Conservation (phyloP, 257 asterid species). For the Oldenlandia corymbosa region DNA sequence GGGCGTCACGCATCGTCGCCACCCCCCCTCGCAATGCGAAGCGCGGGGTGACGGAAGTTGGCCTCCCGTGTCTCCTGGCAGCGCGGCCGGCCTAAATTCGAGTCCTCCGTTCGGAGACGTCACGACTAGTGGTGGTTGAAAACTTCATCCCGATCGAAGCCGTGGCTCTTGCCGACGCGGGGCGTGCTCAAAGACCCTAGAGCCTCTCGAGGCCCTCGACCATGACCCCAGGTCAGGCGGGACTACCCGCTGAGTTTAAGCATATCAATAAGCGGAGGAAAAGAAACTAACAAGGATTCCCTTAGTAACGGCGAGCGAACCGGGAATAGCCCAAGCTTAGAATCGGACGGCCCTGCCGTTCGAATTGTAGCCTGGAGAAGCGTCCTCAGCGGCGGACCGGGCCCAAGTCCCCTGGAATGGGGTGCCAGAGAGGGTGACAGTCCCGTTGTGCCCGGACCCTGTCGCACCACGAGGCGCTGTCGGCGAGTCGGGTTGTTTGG, state of each 20-base stretch:
- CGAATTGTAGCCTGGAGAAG: slow-evolving; percentile 17
- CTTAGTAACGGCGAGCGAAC: slow-evolving; percentile 55
- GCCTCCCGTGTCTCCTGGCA: no score
- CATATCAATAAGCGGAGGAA: slow-evolving; percentile 51
- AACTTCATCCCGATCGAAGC: no score
- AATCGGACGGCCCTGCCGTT: slow-evolving; percentile 26
- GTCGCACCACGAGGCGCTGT: slow-evolving; percentile 22
- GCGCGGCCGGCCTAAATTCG: no score
- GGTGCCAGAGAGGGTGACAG: slow-evolving; percentile 18
- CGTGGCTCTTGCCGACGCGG: no score
- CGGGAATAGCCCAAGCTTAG: slow-evolving; percentile 49
- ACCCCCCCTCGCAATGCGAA: no score
- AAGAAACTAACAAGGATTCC: slow-evolving; percentile 60
- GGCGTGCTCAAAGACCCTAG: no score
- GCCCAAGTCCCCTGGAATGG: slow-evolving; percentile 13
- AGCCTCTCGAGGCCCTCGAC: no score
- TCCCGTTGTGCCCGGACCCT: slow-evolving; percentile 14
- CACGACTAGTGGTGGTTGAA: no score
- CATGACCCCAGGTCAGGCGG: no score
- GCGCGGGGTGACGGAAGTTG: no score
- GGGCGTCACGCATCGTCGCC: slow-evolving; percentile 3
- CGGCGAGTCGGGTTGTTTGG: slow-evolving; percentile 12
- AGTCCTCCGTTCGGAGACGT: no score
- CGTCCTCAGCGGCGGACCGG: slow-evolving; percentile 3
- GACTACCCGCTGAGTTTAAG: slow-evolving; percentile 12